These are phyloP conservation scores for Hordeum pubiflorum DNA, from an alignment of 202 grass and related monocot genomes.

Conservation along the genomic window DNA sequence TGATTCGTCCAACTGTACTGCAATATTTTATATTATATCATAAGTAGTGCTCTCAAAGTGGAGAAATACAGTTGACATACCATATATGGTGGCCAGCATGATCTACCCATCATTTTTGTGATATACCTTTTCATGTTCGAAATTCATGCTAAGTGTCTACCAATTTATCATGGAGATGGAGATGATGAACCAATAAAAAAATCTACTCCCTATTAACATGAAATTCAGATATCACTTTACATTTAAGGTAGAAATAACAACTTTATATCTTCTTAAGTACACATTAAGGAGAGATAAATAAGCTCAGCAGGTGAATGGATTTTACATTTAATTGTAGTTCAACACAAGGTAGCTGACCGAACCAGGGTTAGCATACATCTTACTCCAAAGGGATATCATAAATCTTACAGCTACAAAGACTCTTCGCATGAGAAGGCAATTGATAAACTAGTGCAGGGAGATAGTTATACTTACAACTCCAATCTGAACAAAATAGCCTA, in stretches of 20 bases:
- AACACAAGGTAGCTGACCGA: not conserved
- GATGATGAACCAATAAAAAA: not conserved
- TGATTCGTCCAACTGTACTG: not conserved
- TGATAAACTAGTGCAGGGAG: not conserved
- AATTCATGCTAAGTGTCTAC: not conserved
- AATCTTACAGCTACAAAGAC: not conserved
- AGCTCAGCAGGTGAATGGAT: not conserved
- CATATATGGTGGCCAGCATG: slow-evolving; percentile 25
- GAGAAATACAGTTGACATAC: slow-evolving; percentile 25
- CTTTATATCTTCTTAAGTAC: not conserved
- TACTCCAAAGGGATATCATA: not conserved
- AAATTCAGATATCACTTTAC: not conserved
- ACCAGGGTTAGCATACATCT: not conserved
- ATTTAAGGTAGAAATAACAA: not conserved
- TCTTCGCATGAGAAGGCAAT: not conserved
- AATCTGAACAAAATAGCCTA: not conserved
- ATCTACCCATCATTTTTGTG: not conserved
- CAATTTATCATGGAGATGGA: not conserved
- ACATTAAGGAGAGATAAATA: not conserved
- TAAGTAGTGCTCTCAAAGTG: slow-evolving; percentile 14
- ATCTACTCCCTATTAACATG: not conserved
- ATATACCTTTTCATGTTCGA: not conserved
- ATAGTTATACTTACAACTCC: slow-evolving; percentile 4
- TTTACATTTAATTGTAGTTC: not conserved
- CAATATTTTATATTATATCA: slow-evolving; percentile 17